Evolutionary conservation across 768 basidiomycete species (phyloP).

Genomic region (Clitopilus hobsonii): DNA sequence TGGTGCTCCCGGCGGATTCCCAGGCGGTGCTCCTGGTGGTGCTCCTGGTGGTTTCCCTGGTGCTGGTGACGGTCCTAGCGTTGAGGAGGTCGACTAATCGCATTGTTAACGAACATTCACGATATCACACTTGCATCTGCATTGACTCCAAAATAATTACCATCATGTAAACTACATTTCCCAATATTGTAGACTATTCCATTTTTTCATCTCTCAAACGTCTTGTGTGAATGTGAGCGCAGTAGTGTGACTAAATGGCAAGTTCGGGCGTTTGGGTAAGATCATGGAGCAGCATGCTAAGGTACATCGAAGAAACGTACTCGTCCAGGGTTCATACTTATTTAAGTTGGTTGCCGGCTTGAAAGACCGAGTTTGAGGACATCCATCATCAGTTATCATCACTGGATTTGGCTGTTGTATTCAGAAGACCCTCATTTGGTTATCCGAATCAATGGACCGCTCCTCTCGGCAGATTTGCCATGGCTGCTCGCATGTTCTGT

Average conservation of each 20-base stretch:
- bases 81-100: slow-evolving; percentile 84
- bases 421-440: not conserved
- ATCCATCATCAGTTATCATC: not conserved
- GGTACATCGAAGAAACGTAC: not conserved
- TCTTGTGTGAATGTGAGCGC: not conserved
- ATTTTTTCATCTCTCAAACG: not conserved
- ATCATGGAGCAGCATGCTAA: not conserved
- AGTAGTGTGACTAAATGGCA: too few relatives aligned
- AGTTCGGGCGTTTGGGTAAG: not conserved
- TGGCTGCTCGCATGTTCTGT: not conserved
- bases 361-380: not conserved
- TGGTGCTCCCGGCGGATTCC: slow-evolving; percentile 66
- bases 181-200: not conserved
- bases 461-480: not conserved
- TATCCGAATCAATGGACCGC: slow-evolving; percentile 1
- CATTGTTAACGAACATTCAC: slow-evolving; percentile 5
- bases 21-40: slow-evolving; percentile 52
- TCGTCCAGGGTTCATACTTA: too few relatives aligned
- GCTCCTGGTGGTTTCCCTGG: slow-evolving; percentile 69
- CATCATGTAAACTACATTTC: slow-evolving; percentile 1
- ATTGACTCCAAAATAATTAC: slow-evolving; percentile 14
- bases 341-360: not conserved
- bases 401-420: not conserved
- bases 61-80: slow-evolving; percentile 75
- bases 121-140: slow-evolving; percentile 12